A percentile compares a stretch with the other conserved stretches of the same genome.
Conservation (phyloP, 495 filamentous ascomycete species). For the Acidomyces sp. region DNA sequence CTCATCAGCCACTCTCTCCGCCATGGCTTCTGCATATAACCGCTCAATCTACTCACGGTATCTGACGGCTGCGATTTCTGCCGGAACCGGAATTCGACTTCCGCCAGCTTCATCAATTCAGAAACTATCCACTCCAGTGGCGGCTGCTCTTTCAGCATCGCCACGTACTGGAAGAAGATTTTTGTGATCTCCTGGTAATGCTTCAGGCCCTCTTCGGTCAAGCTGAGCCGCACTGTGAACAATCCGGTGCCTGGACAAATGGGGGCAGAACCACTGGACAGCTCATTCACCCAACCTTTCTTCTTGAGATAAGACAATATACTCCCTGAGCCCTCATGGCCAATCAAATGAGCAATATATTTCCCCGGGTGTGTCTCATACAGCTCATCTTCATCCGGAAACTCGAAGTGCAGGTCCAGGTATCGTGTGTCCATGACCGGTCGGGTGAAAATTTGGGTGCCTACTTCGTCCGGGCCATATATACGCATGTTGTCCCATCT, state of each 20-base stretch:
- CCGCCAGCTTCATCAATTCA: conserved; percentile 75
- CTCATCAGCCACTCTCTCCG: conserved; percentile 80
- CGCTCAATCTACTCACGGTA: conserved; percentile 71
- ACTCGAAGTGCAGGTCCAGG: conserved; percentile 79
- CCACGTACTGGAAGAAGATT: conserved; percentile 85
- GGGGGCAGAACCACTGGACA: conserved; percentile 63
- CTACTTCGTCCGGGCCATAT: conserved; percentile 52
- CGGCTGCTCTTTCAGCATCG: conserved; percentile 65
- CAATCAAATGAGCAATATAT: conserved; percentile 87
- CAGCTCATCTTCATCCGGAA: conserved; percentile 71
- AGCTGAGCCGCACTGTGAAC: conserved; percentile 64
- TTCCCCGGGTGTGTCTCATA: conserved; percentile 76
- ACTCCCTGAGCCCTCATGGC: conserved; percentile 93
- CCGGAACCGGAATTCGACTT: conserved; percentile 88
- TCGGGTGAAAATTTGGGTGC: conserved; percentile 81
- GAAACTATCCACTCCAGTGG: conserved; percentile 88
- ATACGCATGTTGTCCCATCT: conserved; percentile 67
- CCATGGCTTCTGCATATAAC: conserved; percentile 78
- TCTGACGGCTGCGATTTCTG: conserved; percentile 81
- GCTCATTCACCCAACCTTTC: conserved; percentile 86
- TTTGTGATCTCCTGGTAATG: conserved; percentile 80
- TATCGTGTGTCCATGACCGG: conserved; percentile 88
- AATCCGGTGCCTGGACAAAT: conserved; percentile 74
- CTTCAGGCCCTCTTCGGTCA: conserved; percentile 77
- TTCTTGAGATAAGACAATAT: conserved; percentile 90